Evolutionary conservation across 192 early-diverging fungal genomes (phyloP), one percentile per base, ranked within the genome.

Genomic region (Rhizophlyctis rosea): DNA sequence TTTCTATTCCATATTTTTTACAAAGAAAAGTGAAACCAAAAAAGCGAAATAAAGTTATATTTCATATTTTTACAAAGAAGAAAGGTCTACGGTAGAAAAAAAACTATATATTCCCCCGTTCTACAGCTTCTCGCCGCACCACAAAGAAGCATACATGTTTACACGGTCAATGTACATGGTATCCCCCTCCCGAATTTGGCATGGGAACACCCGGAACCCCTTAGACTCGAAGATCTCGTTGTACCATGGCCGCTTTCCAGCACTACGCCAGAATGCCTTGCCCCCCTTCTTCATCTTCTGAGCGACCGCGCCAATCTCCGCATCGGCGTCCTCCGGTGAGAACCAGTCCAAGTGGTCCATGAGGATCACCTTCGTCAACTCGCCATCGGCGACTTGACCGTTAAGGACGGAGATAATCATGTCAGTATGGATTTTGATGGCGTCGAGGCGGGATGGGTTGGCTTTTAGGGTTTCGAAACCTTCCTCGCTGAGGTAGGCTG

Each of bases 261-360:
- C 91, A 66, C 82, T 86, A 28, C 91, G 75, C 91, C 91, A 93
- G 51, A 86, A 85, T 24, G 87, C 91, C 58, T 80, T 80, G 4
- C 89, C 91, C 39, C 85, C 86, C 3, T 52, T 73, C 3, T 73
- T 75, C 5, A 84, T 60, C 18, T 81, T 83, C 48, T 81, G 61
- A n/a, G 81, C 72, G 44, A 92, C 81, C 13, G 84, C 83, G 7
- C 44, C 62, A 34, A 91, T 84, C 71, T 93, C 91, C 3, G 81
- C 75, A 16, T 85, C 83, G 11, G 88, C 84, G 57, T 90, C 86
- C 35, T 82, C 77, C 4, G 69, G 62, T 14, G 77, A 71, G 66
- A 90, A 92, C 91, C 91, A 92, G 65, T 93, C 90, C 76, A 93
- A 82, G 64, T 93, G 91, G 61, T 93, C 91, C 90, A 93, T 93